Evolutionary conservation across 805 yeast genomes (phyloP), one percentile per base, ranked within the genome.

Genomic region (Saturnispora diversa): DNA sequence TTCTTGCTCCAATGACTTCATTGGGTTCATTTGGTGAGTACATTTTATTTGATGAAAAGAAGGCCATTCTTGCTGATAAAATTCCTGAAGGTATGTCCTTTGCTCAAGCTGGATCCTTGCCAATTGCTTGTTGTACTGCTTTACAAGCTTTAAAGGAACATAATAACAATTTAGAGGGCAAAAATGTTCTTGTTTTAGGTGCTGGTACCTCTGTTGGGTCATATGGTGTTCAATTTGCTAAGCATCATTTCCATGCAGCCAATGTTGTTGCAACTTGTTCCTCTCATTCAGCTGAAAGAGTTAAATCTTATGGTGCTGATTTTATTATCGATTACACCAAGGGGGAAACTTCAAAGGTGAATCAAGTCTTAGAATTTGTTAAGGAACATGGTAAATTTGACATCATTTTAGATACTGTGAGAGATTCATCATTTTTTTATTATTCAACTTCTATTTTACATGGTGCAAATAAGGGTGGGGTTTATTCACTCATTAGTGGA

Each of bases 141-240:
- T 67, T 53, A 47, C 48, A 42, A 28, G 49, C 42, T 21, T 51
- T 36, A 16, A 38, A 39, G 3, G 30, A 38, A 29, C 42, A 44
- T 24, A 13, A 11, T 2, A 15, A 39, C 55, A n/a, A n/a, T n/a
- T 39, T 46, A 10, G 22, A 66, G 10, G 63, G 64, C 9, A 63
- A 64, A 8, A 70, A 67, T 43, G 72, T 81, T 4, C 64, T 83
- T 35, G 68, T 84, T 16, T 62, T 82, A 35, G 95, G 95, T 28
- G 90, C 82, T 20, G 78, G 83, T 7, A 77, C 94, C 1, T 61
- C 79, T 11, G 87, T 81, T 12, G 87, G 88, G 17, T 54, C 68
- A 22, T 68, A 65, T 44, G 65, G 70, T 4, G 62, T 75, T 26
- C 84, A 78, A 55, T 55, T 82, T 30, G 74, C 80, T 8, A 78